These are phyloP conservation scores for Hortaea sp. DNA, from an alignment of 2,329 filamentous ascomycete species.

Conservation along the genomic window DNA sequence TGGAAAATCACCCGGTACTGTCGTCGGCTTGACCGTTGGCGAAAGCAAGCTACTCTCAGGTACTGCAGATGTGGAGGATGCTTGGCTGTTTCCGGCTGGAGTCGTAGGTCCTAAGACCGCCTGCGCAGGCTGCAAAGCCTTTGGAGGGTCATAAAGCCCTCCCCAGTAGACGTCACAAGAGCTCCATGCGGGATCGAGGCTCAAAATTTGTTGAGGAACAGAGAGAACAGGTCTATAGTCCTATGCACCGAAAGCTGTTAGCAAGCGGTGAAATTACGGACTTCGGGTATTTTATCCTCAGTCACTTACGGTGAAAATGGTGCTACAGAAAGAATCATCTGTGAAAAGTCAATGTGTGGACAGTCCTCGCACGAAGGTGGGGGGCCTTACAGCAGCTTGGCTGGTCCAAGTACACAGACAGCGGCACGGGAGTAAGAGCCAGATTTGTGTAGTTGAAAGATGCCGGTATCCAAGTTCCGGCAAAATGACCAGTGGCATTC, in stretches of 20 bases:
- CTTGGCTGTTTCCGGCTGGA: no score
- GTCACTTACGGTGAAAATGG: background rate
- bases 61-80: no score
- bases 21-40: no score
- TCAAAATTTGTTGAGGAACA: background rate
- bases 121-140: background rate
- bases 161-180: background rate
- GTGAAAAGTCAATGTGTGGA: no score
- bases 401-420: conserved; percentile 1
- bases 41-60: no score
- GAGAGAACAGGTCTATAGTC: background rate
- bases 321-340: background rate
- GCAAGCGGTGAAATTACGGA: no score
- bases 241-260: no score
- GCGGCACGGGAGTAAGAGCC: conserved; percentile 1
- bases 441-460: conserved; percentile 1
- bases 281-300: no score
- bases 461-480: background rate
- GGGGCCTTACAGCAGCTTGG: background rate
- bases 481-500: background rate
- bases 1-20: no score
- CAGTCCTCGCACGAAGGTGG: no score
- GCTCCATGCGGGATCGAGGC: background rate
- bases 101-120: background rate
- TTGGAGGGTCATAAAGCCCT: background rate